Base-by-base conservation (phyloP, 2,329 filamentous ascomycete genomes). In the Hymenoscyphus fraxineus region DNA sequence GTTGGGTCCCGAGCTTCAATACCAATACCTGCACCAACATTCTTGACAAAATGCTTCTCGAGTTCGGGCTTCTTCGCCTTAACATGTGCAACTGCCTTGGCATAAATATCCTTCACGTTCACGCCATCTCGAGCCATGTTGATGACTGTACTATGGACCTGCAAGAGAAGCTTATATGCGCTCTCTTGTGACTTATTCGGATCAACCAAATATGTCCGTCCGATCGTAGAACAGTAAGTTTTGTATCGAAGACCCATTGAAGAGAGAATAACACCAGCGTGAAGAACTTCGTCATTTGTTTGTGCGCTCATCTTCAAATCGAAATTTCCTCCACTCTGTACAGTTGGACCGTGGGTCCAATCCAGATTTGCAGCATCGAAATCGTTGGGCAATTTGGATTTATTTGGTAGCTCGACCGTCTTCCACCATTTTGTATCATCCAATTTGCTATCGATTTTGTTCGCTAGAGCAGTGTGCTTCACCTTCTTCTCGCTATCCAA, bases 401-500 rank as follows among this genome's bases (percentile, higher is more conserved):
- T 86, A 75, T 83, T 86, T 2, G 86, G 86, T 70, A 91, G 80
- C 74, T 89, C 81, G 79, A 89, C 84, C 76, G 82, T 90, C 75
- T 93, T 91, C 86, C 97, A 99, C 76, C 96, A 99, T 73, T 96
- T 96, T 60, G 86, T 82, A 72, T 99, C 93, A 72, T 98, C 94
- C 64, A 99, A 88, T 80, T 97, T 97, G 73, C 88, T 86, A 70
- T 94, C 88, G 39, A 99, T 90, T 78, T 93, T 95, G 73, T 92
- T 88, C n/a, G 91, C 88, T 7, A 99, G 84, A 1, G 85, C 84
- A 69, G 89, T 91, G 78, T 99, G 95, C 68, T 93, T 95, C 75
- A 98, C 92, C 76, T 97, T 97, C 82, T 97, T 97, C 77, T 98
- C 96, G 70, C 93, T 90, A 74, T 99, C 95, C 66, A 99, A 86